Evolutionary conservation across 306 rosid species (phyloP).

Genomic region (Alnus rubra): DNA sequence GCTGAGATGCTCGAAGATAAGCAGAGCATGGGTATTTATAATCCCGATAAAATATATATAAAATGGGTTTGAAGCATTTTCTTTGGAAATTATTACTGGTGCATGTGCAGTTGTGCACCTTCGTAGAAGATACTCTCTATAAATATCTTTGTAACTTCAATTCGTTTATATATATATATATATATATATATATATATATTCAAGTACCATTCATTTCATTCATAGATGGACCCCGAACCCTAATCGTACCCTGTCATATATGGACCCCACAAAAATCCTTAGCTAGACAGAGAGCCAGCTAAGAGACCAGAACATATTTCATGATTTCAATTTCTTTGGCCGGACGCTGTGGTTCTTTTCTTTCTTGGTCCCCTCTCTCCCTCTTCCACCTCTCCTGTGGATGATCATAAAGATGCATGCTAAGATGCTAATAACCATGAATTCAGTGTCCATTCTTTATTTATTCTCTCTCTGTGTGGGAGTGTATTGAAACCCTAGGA

Average conservation of each 20-base stretch:
- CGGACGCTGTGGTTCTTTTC: constrained; percentile 15
- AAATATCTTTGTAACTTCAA: not conserved
- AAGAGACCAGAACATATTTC: constrained; percentile 43
- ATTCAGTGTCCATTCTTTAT: constrained; percentile 44
- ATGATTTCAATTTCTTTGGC: constrained; percentile 42
- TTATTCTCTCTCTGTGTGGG: no score
- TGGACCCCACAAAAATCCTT: constrained; percentile 36
- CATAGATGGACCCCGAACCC: not conserved
- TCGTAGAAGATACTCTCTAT: no score
- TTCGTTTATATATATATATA: not conserved
- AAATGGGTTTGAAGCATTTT: no score
- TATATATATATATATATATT: no score
- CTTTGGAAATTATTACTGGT: no score
- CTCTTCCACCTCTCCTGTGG: constrained; percentile 25
- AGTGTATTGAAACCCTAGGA: no score
- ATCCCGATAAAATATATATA: no score
- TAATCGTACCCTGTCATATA: constrained; percentile 21
- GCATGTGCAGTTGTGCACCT: no score
- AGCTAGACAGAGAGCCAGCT: constrained; percentile 48
- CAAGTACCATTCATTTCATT: not conserved
- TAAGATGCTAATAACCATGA: constrained; percentile 45
- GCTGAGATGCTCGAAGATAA: no score
- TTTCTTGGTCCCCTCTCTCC: constrained; percentile 45
- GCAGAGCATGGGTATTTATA: no score
- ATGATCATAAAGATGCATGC: constrained; percentile 36